A percentile compares a stretch with the other conserved stretches of the same genome.
Evolutionary conservation across 2,329 filamentous ascomycete species (phyloP).

Genomic region (Arthrobotrys iridis): DNA sequence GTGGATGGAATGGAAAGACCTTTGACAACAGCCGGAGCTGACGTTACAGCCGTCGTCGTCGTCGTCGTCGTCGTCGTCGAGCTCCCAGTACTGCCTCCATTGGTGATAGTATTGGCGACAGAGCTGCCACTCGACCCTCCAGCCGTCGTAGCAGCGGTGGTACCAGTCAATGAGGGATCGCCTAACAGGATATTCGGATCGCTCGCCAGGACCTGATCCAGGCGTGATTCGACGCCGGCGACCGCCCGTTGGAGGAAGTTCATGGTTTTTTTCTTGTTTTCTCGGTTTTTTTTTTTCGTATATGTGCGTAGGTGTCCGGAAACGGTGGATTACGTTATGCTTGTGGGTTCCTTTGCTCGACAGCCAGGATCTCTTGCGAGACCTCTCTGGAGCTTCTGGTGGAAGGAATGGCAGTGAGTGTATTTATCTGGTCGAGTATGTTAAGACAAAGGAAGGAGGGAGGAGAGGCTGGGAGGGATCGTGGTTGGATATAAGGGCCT

Average conservation of each 20-base stretch:
- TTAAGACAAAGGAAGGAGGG: neutral
- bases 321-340: neutral
- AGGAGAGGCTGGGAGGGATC: neutral
- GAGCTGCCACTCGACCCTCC: neutral
- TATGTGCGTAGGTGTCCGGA: neutral
- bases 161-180: constrained; percentile 58
- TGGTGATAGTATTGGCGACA: neutral
- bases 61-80: neutral
- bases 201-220: constrained; percentile 91
- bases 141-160: too few relatives aligned
- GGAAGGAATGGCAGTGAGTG: neutral
- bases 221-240: constrained; percentile 88
- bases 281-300: too few relatives aligned
- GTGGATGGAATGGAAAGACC: constrained; percentile 1
- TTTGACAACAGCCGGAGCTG: constrained; percentile 12
- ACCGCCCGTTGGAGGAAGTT: constrained; percentile 85
- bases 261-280: too few relatives aligned
- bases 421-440: neutral
- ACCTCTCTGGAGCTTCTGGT: neutral
- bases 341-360: too few relatives aligned
- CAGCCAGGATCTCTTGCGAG: neutral
- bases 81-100: neutral
- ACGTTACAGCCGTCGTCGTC: neutral
- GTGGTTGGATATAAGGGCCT: neutral
- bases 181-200: constrained; percentile 64